phyloP scores from a whole-genome alignment of 2,329 filamentous ascomycete genomes.

The Penicillium digitatum region DNA sequence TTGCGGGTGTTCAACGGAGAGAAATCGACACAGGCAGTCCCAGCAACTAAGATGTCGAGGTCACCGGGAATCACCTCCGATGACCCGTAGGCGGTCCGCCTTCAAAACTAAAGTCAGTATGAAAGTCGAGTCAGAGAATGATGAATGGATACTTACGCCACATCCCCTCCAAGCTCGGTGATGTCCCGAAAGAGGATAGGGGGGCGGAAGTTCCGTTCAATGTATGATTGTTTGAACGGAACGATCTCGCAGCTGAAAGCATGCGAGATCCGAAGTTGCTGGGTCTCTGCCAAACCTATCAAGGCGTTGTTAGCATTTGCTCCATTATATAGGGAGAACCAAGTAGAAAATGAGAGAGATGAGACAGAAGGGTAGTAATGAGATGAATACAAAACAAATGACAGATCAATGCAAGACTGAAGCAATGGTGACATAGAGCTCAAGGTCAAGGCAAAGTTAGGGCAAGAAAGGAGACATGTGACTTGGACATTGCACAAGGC shows the following conservation, averaged over 20 bases:
- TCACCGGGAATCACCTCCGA: slow-evolving; percentile 53
- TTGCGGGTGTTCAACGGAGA: slow-evolving; percentile 60
- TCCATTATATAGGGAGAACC: slow-evolving; percentile 31
- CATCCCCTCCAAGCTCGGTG: slow-evolving; percentile 49
- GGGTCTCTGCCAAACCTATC: slow-evolving; percentile 11
- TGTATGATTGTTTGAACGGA: slow-evolving; percentile 61
- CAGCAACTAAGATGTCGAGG: slow-evolving; percentile 65
- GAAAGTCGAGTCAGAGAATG: not conserved
- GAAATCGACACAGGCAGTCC: slow-evolving; percentile 73
- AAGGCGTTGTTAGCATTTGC: not conserved
- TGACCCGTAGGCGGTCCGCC: slow-evolving; percentile 65
- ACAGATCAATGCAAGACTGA: not conserved
- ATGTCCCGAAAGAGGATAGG: slow-evolving; percentile 58
- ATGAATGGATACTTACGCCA: slow-evolving; percentile 44
- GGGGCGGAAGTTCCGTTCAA: slow-evolving; percentile 56
- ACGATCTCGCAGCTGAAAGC: slow-evolving; percentile 62
- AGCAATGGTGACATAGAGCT: not conserved
- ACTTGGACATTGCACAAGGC: not conserved
- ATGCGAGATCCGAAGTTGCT: slow-evolving; percentile 50
- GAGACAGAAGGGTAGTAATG: not conserved
- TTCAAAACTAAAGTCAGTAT: slow-evolving; percentile 27
- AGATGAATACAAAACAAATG: not conserved
- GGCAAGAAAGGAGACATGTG: not conserved
- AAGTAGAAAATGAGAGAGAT: not conserved
- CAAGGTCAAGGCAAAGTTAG: not conserved